Evolutionary conservation across 306 rosid genomes (phyloP).

Genomic region (Quercus dentata): DNA sequence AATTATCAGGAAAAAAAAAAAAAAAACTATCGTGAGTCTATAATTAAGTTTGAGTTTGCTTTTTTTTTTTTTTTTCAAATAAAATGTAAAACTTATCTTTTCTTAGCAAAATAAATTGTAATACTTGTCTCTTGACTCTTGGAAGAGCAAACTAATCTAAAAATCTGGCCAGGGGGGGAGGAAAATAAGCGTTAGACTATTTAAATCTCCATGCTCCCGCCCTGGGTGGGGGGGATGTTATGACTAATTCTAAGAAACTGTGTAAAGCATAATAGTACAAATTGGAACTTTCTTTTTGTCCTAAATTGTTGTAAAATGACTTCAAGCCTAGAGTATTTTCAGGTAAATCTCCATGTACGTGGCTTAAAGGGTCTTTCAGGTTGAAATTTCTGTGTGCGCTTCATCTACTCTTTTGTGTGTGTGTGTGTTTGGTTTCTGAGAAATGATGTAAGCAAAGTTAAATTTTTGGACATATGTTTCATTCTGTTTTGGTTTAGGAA

Average conservation of each 20-base stretch:
- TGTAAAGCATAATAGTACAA: neutral
- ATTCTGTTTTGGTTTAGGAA: neutral
- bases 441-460: neutral
- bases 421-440: neutral
- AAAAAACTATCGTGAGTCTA: too few relatives aligned
- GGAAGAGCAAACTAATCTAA: too few relatives aligned
- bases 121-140: too few relatives aligned
- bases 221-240: too few relatives aligned
- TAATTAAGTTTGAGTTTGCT: too few relatives aligned
- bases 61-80: too few relatives aligned
- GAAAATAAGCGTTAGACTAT: too few relatives aligned
- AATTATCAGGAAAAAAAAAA: too few relatives aligned
- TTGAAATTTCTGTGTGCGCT: conserved; percentile 20
- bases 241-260: neutral
- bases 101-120: too few relatives aligned
- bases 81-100: too few relatives aligned
- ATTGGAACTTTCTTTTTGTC: neutral
- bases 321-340: neutral
- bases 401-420: conserved; percentile 2
- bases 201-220: too few relatives aligned
- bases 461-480: neutral
- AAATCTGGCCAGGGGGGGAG: too few relatives aligned
- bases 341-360: neutral
- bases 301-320: neutral
- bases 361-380: conserved; percentile 1